Evolutionary conservation across 176 grass and related monocot genomes (phyloP).

Genomic region (Ensete ventricosum): DNA sequence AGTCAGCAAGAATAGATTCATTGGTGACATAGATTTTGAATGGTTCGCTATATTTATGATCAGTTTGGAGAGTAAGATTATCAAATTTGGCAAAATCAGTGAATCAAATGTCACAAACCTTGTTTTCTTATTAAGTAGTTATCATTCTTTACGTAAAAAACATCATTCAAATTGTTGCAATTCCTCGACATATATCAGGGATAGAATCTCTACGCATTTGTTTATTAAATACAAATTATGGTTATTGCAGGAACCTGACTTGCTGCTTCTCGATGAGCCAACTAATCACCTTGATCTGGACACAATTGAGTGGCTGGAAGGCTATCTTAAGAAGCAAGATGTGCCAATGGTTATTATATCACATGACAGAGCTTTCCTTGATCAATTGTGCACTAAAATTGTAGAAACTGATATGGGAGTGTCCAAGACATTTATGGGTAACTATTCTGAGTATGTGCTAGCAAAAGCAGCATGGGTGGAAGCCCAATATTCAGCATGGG

Average conservation of each 20-base stretch:
- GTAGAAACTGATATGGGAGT: constrained; percentile 94
- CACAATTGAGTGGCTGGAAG: constrained; percentile 92
- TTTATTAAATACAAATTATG: background rate
- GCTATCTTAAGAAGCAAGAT: constrained; percentile 68
- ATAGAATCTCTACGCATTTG: background rate
- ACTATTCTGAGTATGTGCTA: constrained; percentile 82
- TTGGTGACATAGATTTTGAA: too few species aligned
- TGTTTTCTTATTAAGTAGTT: too few species aligned
- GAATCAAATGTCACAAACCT: too few species aligned
- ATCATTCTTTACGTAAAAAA: too few species aligned
- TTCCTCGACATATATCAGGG: background rate
- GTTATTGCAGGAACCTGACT: constrained; percentile 73
- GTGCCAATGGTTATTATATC: constrained; percentile 99
- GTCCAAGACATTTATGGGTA: constrained; percentile 81
- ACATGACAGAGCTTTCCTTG: constrained; percentile 92
- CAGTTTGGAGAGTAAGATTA: too few species aligned
- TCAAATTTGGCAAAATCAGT: too few species aligned
- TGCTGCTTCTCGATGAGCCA: constrained; percentile 88
- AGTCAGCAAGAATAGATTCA: too few species aligned
- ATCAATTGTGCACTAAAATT: constrained; percentile 83
- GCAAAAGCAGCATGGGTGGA: constrained; percentile 64
- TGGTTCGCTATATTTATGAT: too few species aligned
- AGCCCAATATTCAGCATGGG: constrained; percentile 69
- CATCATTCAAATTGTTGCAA: background rate
- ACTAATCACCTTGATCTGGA: constrained; percentile 97